phyloP scores from a whole-genome alignment of 169 alveolate species.

The Plasmodium blacklocki region DNA sequence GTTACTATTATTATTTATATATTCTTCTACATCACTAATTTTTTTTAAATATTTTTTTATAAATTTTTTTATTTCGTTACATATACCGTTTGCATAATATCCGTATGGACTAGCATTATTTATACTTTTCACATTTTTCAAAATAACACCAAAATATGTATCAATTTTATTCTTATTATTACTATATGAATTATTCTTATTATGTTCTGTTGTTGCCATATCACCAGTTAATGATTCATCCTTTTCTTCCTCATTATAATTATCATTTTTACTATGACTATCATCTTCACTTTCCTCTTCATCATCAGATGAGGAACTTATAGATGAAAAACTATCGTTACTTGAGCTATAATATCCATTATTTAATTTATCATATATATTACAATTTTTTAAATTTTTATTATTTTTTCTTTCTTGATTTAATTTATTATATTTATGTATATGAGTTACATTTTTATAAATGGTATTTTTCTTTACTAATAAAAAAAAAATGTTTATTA shows the following conservation, averaged over 20 bases:
- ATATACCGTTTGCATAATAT: constrained; percentile 78
- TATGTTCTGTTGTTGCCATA: constrained; percentile 15
- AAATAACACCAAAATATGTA: constrained; percentile 76
- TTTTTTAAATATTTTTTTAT: constrained; percentile 74
- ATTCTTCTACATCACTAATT: constrained; percentile 78
- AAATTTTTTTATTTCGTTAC: constrained; percentile 80
- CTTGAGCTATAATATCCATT: not conserved
- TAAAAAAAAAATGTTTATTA: constrained; percentile 66
- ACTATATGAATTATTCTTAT: constrained; percentile 27
- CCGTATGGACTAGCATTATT: constrained; percentile 76
- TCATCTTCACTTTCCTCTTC: too few species aligned
- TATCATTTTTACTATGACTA: too few species aligned
- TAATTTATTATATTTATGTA: constrained; percentile 75
- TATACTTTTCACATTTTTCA: constrained; percentile 57
- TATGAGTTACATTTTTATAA: constrained; percentile 67
- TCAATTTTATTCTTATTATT: constrained; percentile 35
- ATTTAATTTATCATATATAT: constrained; percentile 6
- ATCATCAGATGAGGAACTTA: constrained; percentile 9
- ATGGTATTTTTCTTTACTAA: constrained; percentile 67
- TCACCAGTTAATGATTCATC: constrained; percentile 9
- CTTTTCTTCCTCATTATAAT: too few species aligned
- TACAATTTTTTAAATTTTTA: constrained; percentile 4
- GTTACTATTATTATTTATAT: constrained; percentile 76
- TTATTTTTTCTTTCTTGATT: constrained; percentile 31
- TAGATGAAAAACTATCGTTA: constrained; percentile 21